Base-by-base conservation (phyloP, 768 basidiomycete genomes). In the Sistotremastrum suecicum region DNA sequence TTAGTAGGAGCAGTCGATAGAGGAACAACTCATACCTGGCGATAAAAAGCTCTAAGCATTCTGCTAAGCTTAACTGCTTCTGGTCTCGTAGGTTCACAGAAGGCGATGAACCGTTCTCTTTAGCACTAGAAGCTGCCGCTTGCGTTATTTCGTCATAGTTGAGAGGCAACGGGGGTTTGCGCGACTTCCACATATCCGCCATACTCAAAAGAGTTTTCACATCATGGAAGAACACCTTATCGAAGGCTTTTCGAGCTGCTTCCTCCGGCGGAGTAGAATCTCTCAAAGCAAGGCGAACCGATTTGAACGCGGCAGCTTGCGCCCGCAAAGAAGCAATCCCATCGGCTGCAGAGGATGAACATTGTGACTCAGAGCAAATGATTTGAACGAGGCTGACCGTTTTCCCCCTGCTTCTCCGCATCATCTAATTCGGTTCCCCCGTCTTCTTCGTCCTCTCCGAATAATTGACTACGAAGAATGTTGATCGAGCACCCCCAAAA, bases 171-270 rank as follows among this genome's bases (percentile, higher is more conserved):
- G 95, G 95, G 43, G 82, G 83, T n/a, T 80, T 75, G 37, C 94
- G 75, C 5, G 83, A 75, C 33, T 80, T 80, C 95, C 95, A 99
- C 91, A 99, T 97, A 55, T 98, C 95, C 9, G 76, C 64, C 95
- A 99, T 99, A 11, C 74, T 76, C 32, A 99, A 68, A 0, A 99
- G 70, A 46, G 94, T 89, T 43, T 74, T 71, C 53, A 98, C 89
- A 55, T 99, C 95, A 2, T 72, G 60, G 46, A 79, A 71, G 68
- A 92, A 99, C 40, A 90, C 91, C 74, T 98, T 99, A 49, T 87
- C 68, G 58, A 98, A 97, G 0, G 76, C 82, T 45, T 71, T 62
- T 52, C 72, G 75, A 0, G 87, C 81, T 0, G 83, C 83, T 57
- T 65, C 68, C 11, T 58, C 60, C 30, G 2, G 20, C 2, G 20